Base-by-base conservation (phyloP, 176 grass and related monocot species). In the Musa schizocarpa region DNA sequence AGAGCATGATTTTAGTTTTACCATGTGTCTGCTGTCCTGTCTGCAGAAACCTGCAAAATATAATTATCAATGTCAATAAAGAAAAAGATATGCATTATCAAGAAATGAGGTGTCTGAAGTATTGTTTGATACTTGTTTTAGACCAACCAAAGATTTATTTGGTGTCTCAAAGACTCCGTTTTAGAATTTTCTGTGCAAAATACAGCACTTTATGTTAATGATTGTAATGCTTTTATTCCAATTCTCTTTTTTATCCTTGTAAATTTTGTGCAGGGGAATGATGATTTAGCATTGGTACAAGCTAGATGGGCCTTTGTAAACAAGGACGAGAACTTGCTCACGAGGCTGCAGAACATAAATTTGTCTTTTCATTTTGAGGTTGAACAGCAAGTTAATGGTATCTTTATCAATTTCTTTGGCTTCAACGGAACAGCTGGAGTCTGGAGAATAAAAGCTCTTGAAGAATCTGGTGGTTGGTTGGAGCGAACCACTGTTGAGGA, bases 311-410 rank as follows among this genome's bases (percentile, higher is more conserved):
- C 43, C 50, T 80, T 80, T 65, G 78, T 80, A 58, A 73, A 80
- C 69, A 80, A 73, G 57, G 78, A 80, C 54, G 78, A 80, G 73
- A 73, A 80, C 21, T 58, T 80, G 13, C 69, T 80, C 69, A 80
- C 78, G 20, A 80, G 78, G 57, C 78, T 80, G 78, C 78, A 80
- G 59, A 80, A 80, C 56, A 80, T 80, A 53, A 80, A 80, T 52
- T 53, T 80, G 57, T 80, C 78, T 50, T 80, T 80, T 69, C 78
- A 80, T 80, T 80, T 80, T 73, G 78, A 80, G 78, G 78, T 80
- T 19, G 78, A 80, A 80, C 78, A 80, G 20, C 78, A 80, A 59
- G 78, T 80, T 14, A 73, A 73, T 73, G 78, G 78, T 34, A 53
- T 65, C 12, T 80, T 80, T 53, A 73, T 80, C 69, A 80, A 80